Percentiles rank a stretch among this genome's conserved stretches.
Conservation (phyloP, 192 early-diverging fungal species). For the Coemansia sp. region DNA sequence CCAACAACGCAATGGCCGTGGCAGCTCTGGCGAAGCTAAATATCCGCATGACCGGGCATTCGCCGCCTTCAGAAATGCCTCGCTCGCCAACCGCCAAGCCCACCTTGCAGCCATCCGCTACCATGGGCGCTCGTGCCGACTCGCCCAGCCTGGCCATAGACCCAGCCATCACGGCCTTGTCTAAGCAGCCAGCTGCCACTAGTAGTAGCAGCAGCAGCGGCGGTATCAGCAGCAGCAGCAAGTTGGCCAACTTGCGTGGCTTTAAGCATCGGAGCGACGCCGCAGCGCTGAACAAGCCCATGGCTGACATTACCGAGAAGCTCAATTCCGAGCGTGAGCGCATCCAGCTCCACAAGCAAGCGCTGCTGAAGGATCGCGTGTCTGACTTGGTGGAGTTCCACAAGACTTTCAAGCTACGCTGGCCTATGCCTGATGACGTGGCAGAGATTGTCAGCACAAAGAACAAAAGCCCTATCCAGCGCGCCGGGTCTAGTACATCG, state of each 20-base stretch:
- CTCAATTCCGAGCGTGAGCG: slow-evolving; percentile 76
- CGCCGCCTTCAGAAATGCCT: slow-evolving; percentile 12
- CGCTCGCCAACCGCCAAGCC: slow-evolving; percentile 1
- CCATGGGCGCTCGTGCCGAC: slow-evolving; percentile 2
- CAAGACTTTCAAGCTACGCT: slow-evolving; percentile 74
- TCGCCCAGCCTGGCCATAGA: slow-evolving; percentile 26
- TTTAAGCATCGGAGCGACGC: slow-evolving; percentile 56
- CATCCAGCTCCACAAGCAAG: slow-evolving; percentile 73
- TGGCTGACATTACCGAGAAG: slow-evolving; percentile 59
- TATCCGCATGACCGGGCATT: slow-evolving; percentile 47
- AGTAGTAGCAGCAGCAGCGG: slow-evolving; percentile 16
- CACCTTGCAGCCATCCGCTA: background rate
- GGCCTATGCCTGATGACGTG: slow-evolving; percentile 80
- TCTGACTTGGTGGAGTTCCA: slow-evolving; percentile 82
- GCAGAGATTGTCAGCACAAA: slow-evolving; percentile 70
- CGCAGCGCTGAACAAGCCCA: slow-evolving; percentile 56
- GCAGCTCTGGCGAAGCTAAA: slow-evolving; percentile 54
- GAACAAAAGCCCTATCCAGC: slow-evolving; percentile 33
- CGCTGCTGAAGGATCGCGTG: slow-evolving; percentile 69
- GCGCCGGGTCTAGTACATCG: slow-evolving; percentile 16
- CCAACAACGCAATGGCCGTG: slow-evolving; percentile 37
- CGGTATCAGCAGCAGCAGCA: slow-evolving; percentile 25
- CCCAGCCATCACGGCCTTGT: slow-evolving; percentile 36
- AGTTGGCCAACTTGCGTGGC: slow-evolving; percentile 53
- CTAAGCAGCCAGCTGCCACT: slow-evolving; percentile 22